phyloP scores from a whole-genome alignment of 2,329 filamentous ascomycete genomes.

The Erysiphe neolycopersici region DNA sequence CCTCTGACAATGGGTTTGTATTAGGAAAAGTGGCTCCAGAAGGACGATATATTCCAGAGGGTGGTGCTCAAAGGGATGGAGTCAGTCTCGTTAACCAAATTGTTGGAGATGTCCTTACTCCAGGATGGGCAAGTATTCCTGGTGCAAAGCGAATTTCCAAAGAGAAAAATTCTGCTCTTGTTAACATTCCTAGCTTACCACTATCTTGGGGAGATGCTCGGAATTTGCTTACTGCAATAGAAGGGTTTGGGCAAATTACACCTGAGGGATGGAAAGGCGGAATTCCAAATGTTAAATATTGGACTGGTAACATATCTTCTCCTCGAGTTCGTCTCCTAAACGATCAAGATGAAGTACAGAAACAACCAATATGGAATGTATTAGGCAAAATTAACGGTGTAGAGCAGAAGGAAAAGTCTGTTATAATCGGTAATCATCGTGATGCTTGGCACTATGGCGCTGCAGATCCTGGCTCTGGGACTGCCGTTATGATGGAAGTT shows the following conservation, averaged over 20 bases:
- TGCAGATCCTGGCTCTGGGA: constrained; percentile 63
- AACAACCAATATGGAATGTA: constrained; percentile 79
- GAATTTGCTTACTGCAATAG: constrained; percentile 44
- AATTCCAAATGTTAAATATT: constrained; percentile 60
- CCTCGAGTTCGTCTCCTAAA: constrained; percentile 65
- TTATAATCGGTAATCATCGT: constrained; percentile 80
- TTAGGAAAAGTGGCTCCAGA: constrained; percentile 47
- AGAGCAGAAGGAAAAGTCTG: constrained; percentile 57
- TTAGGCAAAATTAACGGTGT: constrained; percentile 62
- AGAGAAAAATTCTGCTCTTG: constrained; percentile 44
- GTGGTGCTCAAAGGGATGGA: constrained; percentile 57
- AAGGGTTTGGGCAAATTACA: constrained; percentile 45
- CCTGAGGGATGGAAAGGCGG: constrained; percentile 49
- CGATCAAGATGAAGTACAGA: constrained; percentile 55
- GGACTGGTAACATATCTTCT: constrained; percentile 50
- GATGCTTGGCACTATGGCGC: constrained; percentile 83
- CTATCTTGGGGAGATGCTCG: constrained; percentile 77
- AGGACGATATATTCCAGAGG: constrained; percentile 54
- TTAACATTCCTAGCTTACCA: constrained; percentile 70
- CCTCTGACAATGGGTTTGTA: constrained; percentile 54
- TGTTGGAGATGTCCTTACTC: constrained; percentile 74
- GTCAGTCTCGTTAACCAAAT: constrained; percentile 65
- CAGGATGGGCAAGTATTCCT: constrained; percentile 52
- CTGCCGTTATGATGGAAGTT: constrained; percentile 74
- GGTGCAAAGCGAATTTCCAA: constrained; percentile 37